Base-by-base conservation (phyloP, 208 protist species). In the Acanthamoeba royreba region DNA sequence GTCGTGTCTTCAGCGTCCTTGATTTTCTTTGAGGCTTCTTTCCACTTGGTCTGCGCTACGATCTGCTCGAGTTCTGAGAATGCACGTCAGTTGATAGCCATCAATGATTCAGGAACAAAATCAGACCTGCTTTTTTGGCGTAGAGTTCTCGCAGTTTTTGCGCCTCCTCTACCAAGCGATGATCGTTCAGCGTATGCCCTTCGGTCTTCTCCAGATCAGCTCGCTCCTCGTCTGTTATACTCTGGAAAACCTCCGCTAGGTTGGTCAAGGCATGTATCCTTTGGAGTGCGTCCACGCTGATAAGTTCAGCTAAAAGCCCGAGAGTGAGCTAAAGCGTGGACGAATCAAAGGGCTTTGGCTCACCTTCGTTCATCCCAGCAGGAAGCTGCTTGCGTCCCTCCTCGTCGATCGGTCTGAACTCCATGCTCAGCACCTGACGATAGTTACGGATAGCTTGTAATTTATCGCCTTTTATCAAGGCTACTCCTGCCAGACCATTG, bases 401-500 rank as follows among this genome's bases (percentile, higher is more conserved):
- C 22, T 86, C 46, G 77, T 86, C 42, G 77, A 86, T 86, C 1
- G 77, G 45, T 1, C 45, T 7, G 38, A 86, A 58, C 77, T 58
- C 55, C 85, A 91, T 91, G 35, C 22, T 9, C 31, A 91, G 47
- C 33, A 91, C 85, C 19, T 91, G 47, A 11, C 53, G 31, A 31
- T 91, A 91, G 52, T 52, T 43, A 33, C 49, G 53, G 22, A 91
- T 91, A 11, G 85, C 85, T 15, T 91, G 49, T 13, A 63, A 35
- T 25, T 58, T 43, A n/a, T 91, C 53, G 40, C 31, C 42, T 3
- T 69, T 69, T 11, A 91, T 35, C 40, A 69, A 35, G n/a, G 85
- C 85, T 33, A 91, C 35, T 43, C 49, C 85, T 8, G 85, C 85
- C 35, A 91, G 33, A 91, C 85, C 85, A 35, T 91, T 58, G 35